A percentile compares a stretch with the other conserved stretches of the same genome.
Evolutionary conservation across 1,284 basidiomycete species (phyloP).

Genomic region (Pseudozyma sp.): DNA sequence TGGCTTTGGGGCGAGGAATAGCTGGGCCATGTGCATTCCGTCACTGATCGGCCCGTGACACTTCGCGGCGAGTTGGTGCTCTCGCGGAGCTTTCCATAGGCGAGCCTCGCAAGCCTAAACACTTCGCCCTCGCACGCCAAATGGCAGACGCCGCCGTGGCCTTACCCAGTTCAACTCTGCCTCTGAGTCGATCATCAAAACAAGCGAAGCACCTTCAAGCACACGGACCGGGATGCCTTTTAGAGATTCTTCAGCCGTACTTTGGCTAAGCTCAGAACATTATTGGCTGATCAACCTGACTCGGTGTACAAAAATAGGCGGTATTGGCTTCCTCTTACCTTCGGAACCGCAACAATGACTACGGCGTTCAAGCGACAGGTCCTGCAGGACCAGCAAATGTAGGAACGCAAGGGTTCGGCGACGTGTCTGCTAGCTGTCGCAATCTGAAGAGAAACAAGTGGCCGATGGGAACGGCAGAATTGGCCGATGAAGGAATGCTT

Average conservation of each 20-base stretch:
- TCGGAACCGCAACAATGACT: slow-evolving; percentile 18
- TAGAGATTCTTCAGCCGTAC: slow-evolving; percentile 22
- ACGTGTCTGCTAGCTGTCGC: slow-evolving; percentile 16
- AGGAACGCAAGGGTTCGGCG: slow-evolving; percentile 21
- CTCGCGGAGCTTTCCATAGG: no score
- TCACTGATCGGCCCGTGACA: no score
- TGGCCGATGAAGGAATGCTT: background rate
- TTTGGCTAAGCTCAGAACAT: slow-evolving; percentile 13
- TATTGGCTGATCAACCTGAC: background rate
- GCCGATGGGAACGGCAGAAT: background rate
- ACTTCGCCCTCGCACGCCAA: background rate
- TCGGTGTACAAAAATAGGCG: slow-evolving; percentile 4
- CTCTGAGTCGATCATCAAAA: slow-evolving; percentile 4
- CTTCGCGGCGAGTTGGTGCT: no score
- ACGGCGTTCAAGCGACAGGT: slow-evolving; percentile 27
- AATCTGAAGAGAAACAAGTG: background rate
- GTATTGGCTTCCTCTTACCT: slow-evolving; percentile 2
- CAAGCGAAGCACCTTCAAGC: slow-evolving; percentile 8
- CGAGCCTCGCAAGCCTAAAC: background rate
- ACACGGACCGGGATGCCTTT: slow-evolving; percentile 25
- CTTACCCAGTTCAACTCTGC: slow-evolving; percentile 3
- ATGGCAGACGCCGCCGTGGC: slow-evolving; percentile 15
- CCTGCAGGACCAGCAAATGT: slow-evolving; percentile 16
- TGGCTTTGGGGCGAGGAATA: no score
- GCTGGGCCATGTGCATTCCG: no score